These are phyloP conservation scores for Piper longum DNA, from an alignment of 164 flowering plant species.

Conservation along the genomic window DNA sequence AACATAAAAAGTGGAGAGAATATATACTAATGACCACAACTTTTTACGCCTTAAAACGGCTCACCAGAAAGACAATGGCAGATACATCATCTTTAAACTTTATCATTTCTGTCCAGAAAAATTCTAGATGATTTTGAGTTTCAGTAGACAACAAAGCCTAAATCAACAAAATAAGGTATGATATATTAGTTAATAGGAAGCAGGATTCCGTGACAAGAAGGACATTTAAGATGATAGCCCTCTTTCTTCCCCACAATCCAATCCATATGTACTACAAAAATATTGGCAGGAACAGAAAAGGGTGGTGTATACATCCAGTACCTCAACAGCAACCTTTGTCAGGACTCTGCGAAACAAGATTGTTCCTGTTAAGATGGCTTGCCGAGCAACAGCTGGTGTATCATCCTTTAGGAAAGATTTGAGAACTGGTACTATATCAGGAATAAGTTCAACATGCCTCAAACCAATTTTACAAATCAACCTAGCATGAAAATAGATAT, in stretches of 20 bases:
- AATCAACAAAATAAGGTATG: conserved; percentile 4
- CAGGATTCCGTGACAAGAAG: neutral
- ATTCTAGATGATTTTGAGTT: conserved; percentile 43
- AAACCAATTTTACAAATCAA: conserved; percentile 72
- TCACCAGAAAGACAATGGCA: conserved; percentile 76
- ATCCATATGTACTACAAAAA: neutral
- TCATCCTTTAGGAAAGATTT: conserved; percentile 43
- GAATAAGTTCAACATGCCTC: conserved; percentile 43
- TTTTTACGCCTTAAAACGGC: neutral
- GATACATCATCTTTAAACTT: conserved; percentile 69
- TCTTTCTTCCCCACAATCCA: neutral
- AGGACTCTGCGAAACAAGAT: conserved; percentile 46
- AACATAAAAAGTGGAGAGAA: neutral
- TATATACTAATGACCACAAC: neutral
- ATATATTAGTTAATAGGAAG: neutral
- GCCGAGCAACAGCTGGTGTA: conserved; percentile 84
- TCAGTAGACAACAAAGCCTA: conserved; percentile 69
- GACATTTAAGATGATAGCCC: neutral
- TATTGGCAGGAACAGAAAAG: neutral
- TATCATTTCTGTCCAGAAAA: conserved; percentile 69
- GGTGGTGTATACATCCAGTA: conserved; percentile 3
- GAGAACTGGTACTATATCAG: conserved; percentile 63
- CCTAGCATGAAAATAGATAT: conserved; percentile 22
- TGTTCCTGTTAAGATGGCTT: conserved; percentile 52
- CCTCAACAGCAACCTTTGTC: conserved; percentile 67